A percentile compares a stretch with the other conserved stretches of the same genome.
phyloP scores from a whole-genome alignment of 2,329 filamentous ascomycete species.

The Epicoccum sorghinum region DNA sequence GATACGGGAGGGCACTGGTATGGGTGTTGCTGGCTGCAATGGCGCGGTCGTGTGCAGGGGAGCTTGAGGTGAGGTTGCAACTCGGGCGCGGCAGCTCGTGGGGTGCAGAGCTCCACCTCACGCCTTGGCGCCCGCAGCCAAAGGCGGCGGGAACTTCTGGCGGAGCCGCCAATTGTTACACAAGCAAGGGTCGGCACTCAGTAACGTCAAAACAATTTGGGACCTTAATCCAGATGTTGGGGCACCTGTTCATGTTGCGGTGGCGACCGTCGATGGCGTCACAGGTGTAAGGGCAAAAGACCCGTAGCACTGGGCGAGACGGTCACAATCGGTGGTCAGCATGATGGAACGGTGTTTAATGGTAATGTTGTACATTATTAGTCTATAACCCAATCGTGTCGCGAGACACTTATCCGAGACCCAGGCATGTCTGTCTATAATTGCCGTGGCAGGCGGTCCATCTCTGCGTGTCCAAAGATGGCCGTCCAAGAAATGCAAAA shows the following conservation, averaged over 20 bases:
- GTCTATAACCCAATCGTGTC: conserved; percentile 44
- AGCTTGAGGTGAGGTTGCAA: conserved; percentile 33
- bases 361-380: conserved; percentile 43
- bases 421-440: conserved; percentile 40
- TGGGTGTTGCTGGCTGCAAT: conserved; percentile 17
- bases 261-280: conserved; percentile 34
- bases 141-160: conserved; percentile 26
- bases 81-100: conserved; percentile 28
- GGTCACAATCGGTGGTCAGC: conserved; percentile 16
- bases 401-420: conserved; percentile 40
- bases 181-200: conserved; percentile 44
- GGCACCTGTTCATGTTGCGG: conserved; percentile 27
- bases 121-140: conserved; percentile 31
- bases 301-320: conserved; percentile 18
- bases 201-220: conserved; percentile 29
- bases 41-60: conserved; percentile 22
- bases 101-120: conserved; percentile 39
- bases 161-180: conserved; percentile 32
- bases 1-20: conserved; percentile 6
- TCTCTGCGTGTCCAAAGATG: conserved; percentile 25
- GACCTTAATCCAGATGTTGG: conserved; percentile 20
- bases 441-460: conserved; percentile 28
- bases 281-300: conserved; percentile 31
- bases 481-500: conserved; percentile 43
- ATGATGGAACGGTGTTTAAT: conserved; percentile 4